Evolutionary conservation across 2,329 filamentous ascomycete species (phyloP), one percentile per base, ranked within the genome.

Genomic region (Drechslerella dactyloides): DNA sequence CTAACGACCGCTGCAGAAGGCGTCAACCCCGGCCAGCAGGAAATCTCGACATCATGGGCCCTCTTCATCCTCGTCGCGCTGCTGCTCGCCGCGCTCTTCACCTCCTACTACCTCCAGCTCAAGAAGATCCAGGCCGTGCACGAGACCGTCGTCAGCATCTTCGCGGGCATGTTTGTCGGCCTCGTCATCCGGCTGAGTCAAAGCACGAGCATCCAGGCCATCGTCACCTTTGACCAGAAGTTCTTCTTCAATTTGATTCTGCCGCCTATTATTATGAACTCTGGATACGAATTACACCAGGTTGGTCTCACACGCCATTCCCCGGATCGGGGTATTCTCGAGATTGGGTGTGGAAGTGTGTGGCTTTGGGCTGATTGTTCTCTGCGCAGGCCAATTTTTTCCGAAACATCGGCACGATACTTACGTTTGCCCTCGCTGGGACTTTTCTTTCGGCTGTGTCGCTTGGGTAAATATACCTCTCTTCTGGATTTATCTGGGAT

Each of bases 201-300:
- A 58, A 89, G 89, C 75, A 89, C 91, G 74, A 91, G 89, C 74
- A 92, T 99, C 77, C 89, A 93, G 79, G 90, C 90, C 78, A 88
- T 91, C 74, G 92, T 99, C 78, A 96, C 89, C 80, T 99, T 99
- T 83, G 90, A 97, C 82, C 97, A 97, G 80, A 93, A 97, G 79
- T 96, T 97, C 83, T 99, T 99, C 84, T 99, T 99, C 84, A 99
- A 99, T 80, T 86, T 99, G 51, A 86, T 99, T 11, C 89, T 99
- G n/a, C 94, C 94, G 40, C 94, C 94, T 64, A 99, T 99, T 79
- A 99, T 99, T 79, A 85, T 99, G 27, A 93, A 93, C 15, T 97
- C 93, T 15, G 94, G 94, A 61, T 99, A 97, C 81, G 94, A 99
- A 81, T 81, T 99, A 73, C 94, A 99, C 80, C 94, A 99, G 79